Evolutionary conservation across 768 basidiomycete genomes (phyloP).

Genomic region (Amyloporia xantha): DNA sequence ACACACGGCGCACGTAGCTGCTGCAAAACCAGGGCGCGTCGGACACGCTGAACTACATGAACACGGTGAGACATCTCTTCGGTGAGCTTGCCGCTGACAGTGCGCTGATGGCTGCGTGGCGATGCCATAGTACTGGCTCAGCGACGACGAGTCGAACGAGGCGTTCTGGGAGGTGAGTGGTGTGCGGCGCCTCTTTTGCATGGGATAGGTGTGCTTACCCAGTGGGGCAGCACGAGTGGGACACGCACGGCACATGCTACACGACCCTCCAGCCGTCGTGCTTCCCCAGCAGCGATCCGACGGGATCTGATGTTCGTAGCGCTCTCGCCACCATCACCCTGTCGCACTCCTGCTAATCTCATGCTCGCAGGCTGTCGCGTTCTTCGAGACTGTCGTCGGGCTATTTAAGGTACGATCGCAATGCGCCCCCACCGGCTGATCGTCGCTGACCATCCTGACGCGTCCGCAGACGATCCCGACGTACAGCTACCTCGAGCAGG

Average conservation of each 20-base stretch:
- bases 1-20: slow-evolving; percentile 33
- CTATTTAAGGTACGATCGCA: slow-evolving; percentile 52
- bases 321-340: not conserved
- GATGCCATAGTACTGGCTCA: slow-evolving; percentile 55
- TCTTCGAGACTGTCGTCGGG: slow-evolving; percentile 52
- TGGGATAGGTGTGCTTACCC: not conserved
- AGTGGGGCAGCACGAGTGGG: slow-evolving; percentile 56
- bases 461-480: slow-evolving; percentile 54
- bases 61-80: slow-evolving; percentile 13
- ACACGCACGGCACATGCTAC: slow-evolving; percentile 54
- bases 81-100: slow-evolving; percentile 9
- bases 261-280: slow-evolving; percentile 57
- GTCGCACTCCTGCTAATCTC: not conserved
- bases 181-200: too few relatives aligned
- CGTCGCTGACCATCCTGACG: not conserved
- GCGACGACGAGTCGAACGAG: slow-evolving; percentile 52
- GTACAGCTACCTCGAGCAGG: slow-evolving; percentile 59
- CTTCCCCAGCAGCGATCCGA: slow-evolving; percentile 50
- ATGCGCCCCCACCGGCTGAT: not conserved
- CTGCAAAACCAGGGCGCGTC: slow-evolving; percentile 50
- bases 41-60: slow-evolving; percentile 55
- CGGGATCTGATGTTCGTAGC: slow-evolving; percentile 51
- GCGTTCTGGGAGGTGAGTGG: slow-evolving; percentile 59
- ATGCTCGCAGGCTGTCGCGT: slow-evolving; percentile 51
- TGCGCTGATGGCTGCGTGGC: slow-evolving; percentile 22